These are phyloP conservation scores for Lolium perenne DNA, from an alignment of 176 grass and related monocot species.

Conservation along the genomic window DNA sequence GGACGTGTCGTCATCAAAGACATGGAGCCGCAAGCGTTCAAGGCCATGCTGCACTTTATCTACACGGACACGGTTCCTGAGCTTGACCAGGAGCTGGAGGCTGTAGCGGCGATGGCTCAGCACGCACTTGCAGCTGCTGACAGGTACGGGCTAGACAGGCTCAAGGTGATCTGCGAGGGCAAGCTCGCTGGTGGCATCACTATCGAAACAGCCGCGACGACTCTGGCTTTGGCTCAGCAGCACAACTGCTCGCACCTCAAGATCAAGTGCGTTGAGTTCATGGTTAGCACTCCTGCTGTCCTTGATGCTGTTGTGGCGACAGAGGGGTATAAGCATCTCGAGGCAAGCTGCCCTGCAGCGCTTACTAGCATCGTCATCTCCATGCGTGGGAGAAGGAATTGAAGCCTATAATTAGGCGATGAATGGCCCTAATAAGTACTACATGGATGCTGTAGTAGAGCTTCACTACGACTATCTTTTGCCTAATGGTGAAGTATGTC, in stretches of 20 bases:
- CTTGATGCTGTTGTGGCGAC: constrained; percentile 1
- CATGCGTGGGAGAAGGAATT: too few relatives aligned
- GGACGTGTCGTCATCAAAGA: too few relatives aligned
- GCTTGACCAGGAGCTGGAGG: too few relatives aligned
- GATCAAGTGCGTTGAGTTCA: background rate
- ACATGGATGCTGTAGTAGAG: background rate
- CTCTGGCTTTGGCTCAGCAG: background rate
- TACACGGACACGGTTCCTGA: too few relatives aligned
- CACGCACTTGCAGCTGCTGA: too few relatives aligned
- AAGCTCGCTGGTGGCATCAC: constrained; percentile 35
- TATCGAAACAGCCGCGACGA: constrained; percentile 11
- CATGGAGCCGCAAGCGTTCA: too few relatives aligned
- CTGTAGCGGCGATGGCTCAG: too few relatives aligned
- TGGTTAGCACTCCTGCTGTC: background rate
- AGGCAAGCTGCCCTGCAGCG: background rate
- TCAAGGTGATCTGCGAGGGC: constrained; percentile 45
- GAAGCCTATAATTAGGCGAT: background rate
- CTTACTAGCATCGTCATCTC: too few relatives aligned
- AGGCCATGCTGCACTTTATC: too few relatives aligned
- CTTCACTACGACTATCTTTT: background rate
- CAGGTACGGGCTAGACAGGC: background rate
- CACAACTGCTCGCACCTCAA: background rate
- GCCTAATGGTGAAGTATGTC: background rate
- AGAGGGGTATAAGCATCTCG: background rate
- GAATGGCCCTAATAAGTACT: background rate